A percentile compares a stretch with the other conserved stretches of the same genome.
These are phyloP conservation scores for Blastobotrys elegans DNA, from an alignment of 1,139 yeast species.

Conservation along the genomic window DNA sequence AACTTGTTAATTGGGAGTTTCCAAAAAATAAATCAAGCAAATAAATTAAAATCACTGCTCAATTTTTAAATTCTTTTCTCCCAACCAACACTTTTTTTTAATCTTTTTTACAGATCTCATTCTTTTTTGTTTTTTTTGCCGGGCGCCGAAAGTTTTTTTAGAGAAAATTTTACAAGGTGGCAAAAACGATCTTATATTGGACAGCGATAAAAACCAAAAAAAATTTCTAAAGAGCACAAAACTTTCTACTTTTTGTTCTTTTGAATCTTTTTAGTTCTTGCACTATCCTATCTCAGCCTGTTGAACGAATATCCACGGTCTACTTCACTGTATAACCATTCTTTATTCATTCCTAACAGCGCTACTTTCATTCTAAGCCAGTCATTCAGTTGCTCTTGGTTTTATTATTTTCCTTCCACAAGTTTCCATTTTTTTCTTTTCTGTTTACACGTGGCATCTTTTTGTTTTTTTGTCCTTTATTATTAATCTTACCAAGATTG, in stretches of 20 bases:
- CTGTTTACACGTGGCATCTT: not conserved
- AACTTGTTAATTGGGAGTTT: no score
- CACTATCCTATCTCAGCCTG: no score
- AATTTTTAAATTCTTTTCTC: not conserved
- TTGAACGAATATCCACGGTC: no score
- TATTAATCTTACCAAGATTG: not conserved
- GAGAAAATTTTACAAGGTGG: not conserved
- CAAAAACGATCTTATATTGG: not conserved
- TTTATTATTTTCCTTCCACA: not conserved
- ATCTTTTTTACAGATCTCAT: not conserved
- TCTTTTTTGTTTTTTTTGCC: not conserved
- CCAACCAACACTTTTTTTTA: slow-evolving; percentile 1
- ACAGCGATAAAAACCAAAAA: not conserved
- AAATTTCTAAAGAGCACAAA: not conserved
- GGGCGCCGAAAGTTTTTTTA: not conserved
- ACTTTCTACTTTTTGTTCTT: not conserved
- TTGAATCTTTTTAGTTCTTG: not conserved
- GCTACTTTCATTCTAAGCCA: no score
- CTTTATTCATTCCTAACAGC: no score
- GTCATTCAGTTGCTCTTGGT: not conserved
- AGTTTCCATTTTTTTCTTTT: not conserved
- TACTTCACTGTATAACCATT: no score
- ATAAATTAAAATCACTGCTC: no score
- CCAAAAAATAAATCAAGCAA: no score
- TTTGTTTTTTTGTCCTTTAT: not conserved